These are phyloP conservation scores for Cordyceps militaris DNA, from an alignment of 2,329 filamentous ascomycete genomes.

Conservation along the genomic window DNA sequence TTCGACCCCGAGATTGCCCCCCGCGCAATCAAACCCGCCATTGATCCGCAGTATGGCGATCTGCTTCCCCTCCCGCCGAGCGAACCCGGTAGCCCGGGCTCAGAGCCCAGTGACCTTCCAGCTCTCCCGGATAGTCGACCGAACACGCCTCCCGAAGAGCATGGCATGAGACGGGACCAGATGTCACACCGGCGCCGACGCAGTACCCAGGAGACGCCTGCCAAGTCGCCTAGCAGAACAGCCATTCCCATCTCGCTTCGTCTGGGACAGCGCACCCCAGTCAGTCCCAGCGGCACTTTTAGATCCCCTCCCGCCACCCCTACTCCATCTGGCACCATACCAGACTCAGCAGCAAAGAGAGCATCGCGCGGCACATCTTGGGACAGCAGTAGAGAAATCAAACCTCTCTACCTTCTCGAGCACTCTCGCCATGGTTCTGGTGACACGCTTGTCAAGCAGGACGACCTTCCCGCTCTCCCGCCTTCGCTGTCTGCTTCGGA, in stretches of 20 bases:
- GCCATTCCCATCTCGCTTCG: conserved; percentile 51
- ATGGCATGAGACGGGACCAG: conserved; percentile 32
- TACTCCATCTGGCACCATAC: conserved; percentile 21
- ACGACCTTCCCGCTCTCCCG: conserved; percentile 42
- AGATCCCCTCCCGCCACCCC: conserved; percentile 34
- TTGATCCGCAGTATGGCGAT: conserved; percentile 60
- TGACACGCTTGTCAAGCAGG: conserved; percentile 24
- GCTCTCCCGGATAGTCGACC: conserved; percentile 54
- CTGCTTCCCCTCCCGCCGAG: conserved; percentile 58
- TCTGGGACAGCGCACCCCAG: conserved; percentile 40
- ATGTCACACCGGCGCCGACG: conserved; percentile 40
- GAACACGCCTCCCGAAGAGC: conserved; percentile 46
- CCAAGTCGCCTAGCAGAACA: conserved; percentile 48
- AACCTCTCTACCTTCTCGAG: conserved; percentile 77
- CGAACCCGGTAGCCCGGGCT: conserved; percentile 41
- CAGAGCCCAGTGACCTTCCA: conserved; percentile 32
- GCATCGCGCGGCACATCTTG: conserved; percentile 50
- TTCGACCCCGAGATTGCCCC: conserved; percentile 53
- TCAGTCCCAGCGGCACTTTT: conserved; percentile 31
- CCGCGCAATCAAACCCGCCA: conserved; percentile 55
- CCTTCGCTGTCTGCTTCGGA: conserved; percentile 30
- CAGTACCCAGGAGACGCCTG: conserved; percentile 40
- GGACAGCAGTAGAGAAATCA: conserved; percentile 62
- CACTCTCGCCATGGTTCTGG: conserved; percentile 37
- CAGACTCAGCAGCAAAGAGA: conserved; percentile 31